These are phyloP conservation scores for Hsuehochloa calcarea DNA, from an alignment of 176 grass and related monocot genomes.

Conservation along the genomic window DNA sequence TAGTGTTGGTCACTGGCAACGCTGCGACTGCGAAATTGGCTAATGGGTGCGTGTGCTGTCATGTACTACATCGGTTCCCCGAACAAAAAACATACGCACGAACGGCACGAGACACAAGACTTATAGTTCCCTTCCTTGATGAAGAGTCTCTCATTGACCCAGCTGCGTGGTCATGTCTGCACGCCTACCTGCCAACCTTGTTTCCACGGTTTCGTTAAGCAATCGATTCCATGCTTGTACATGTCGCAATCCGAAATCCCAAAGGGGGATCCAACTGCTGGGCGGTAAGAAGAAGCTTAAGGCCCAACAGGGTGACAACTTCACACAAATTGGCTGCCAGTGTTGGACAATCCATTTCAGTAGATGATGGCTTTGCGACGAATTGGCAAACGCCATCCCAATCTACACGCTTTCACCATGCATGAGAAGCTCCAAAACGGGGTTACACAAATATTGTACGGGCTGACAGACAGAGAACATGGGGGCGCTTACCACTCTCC, in stretches of 20 bases:
- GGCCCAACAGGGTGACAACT: neutral
- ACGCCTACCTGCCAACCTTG: neutral
- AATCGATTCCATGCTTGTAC: neutral
- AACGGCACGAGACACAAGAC: too few species aligned
- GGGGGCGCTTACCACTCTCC: neutral
- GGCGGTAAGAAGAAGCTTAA: neutral
- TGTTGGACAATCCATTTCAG: neutral
- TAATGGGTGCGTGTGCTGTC: neutral
- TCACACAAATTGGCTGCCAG: neutral
- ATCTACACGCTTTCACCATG: neutral
- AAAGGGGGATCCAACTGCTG: neutral
- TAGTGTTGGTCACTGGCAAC: neutral
- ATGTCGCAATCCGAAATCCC: neutral
- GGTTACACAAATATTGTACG: too few species aligned
- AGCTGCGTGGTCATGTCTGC: neutral
- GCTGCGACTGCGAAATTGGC: neutral
- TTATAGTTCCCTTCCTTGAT: neutral
- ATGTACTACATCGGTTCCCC: neutral
- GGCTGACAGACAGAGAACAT: neutral
- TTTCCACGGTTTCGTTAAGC: neutral
- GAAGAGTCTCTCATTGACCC: neutral
- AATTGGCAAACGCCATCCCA: neutral
- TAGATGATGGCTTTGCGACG: neutral
- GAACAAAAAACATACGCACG: too few species aligned
- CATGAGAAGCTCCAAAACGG: neutral